Base-by-base conservation (phyloP, 345 rosid species). In the Arabis hirsuta region DNA sequence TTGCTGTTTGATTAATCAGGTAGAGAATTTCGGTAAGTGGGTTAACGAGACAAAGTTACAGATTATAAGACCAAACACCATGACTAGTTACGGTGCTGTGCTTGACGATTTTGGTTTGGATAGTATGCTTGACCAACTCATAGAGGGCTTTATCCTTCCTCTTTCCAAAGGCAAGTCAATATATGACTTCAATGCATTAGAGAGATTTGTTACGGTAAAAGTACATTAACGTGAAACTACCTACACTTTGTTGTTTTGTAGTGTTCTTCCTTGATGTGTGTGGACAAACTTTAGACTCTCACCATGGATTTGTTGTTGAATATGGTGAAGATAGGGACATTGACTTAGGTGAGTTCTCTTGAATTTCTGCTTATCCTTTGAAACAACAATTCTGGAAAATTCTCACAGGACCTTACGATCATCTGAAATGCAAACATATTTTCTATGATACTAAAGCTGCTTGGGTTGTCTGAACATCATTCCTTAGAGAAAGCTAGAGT, bases 71-170 rank as follows among this genome's bases (percentile, higher is more conserved):
- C 93, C 98, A 68, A 86, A 81, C 73, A 85, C 83, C 0, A 80
- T 84, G 88, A 87, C 81, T 71, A 84, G 79, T 60, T 78, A 65
- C 60, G 97, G 98, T 48, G 89, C 78, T 68, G 93, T 90, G 50
- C 90, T 93, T 80, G 96, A 80, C 56, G 98, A 93, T 71, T 87
- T 93, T 73, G 98, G 93, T 54, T 63, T 90, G 59, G 90, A 85
- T 73, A 69, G 68, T 57, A 84, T 90, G 97, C 92, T 92, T 58
- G 77, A 72, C 47, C 62, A 80, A 63, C 72, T 92, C 74, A 79
- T 88, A 86, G 84, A 84, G 48, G 84, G 74, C 58, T 86, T 72
- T 70, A 79, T 92, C 39, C 75, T 79, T 58, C 98, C 97, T 51
- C 70, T 92, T 44, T 76, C 88, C 71, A 81, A 57, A 80, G 88